Conservation (phyloP, 495 filamentous ascomycete genomes). For the Neurospora tetraspora region DNA sequence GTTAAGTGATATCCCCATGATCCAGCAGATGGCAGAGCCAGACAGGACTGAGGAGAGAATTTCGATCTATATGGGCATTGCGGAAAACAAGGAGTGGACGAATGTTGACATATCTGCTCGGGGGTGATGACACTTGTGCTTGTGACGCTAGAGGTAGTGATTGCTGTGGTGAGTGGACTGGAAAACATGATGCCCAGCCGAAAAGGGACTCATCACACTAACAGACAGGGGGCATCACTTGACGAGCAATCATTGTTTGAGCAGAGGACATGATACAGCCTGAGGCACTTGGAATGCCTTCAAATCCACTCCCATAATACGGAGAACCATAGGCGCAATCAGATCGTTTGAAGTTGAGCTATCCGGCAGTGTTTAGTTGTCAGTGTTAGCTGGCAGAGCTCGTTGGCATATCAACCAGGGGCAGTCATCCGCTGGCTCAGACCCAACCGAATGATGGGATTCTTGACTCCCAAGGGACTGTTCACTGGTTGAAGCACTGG, state of each 20-base stretch:
- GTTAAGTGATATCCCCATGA: no score
- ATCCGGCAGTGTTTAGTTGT: background rate
- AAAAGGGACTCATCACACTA: background rate
- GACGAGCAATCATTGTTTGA: background rate
- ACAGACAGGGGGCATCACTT: background rate
- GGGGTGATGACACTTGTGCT: background rate
- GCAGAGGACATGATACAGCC: background rate
- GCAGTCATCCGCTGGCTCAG: no score
- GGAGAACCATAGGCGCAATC: background rate
- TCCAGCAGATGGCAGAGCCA: no score
- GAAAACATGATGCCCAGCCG: background rate
- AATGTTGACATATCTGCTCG: no score
- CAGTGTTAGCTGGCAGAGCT: background rate
- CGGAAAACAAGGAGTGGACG: no score
- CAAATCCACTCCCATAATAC: fast-evolving
- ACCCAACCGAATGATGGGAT: no score
- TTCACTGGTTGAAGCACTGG: background rate
- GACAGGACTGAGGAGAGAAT: no score
- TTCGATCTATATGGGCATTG: no score
- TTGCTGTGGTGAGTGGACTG: background rate
- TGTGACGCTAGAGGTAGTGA: background rate
- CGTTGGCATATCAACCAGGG: no score
- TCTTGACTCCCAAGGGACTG: no score
- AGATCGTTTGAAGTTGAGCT: background rate
- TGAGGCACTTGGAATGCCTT: background rate